Base-by-base conservation (phyloP, 2,329 filamentous ascomycete species). In the Pseudocercospora pini-densiflorae region DNA sequence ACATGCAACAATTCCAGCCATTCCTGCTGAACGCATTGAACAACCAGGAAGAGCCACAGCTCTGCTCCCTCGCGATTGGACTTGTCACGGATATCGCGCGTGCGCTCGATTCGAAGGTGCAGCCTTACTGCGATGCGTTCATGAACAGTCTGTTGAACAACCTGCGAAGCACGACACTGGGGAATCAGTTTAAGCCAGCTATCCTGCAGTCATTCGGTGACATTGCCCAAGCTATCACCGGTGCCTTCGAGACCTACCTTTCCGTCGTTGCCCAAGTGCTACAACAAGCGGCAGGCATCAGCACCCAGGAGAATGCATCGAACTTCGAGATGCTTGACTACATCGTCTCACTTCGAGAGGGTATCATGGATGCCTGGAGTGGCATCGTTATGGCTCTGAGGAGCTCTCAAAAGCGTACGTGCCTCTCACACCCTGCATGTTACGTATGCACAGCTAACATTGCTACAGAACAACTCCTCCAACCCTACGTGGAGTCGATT, bases 331-430 rank as follows among this genome's bases (percentile, higher is more conserved):
- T 98, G 91, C 90, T 94, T 65, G 94, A 98, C 81, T 99, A 99
- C 78, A 90, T 99, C 73, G 88, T 97, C 70, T 97, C 94, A 21
- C 87, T 99, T 58, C 90, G 95, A 62, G 96, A 99, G 78, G 95
- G 94, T 73, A 98, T 99, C 72, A 97, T 98, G 90, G 95, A 99
- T 85, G 95, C 95, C 36, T 99, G 96, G 94, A 93, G 94, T 75
- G 95, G 95, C 72, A 95, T 97, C 72, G 93, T 99, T 77, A 89
- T 94, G 79, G 93, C 95, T 61, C 93, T 98, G 90, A 97, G 95
- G 84, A 82, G 86, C 60, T 92, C 90, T 76, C 84, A 84, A 76
- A 94, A 94, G 84, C 89, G 90, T 91, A 80, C 79, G 88, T 82
- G 16, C 31, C 21, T 45, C 23, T 12, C 16, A 14, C 24, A 10